These are phyloP conservation scores for Monosporascus sp. DNA, from an alignment of 2,329 filamentous ascomycete genomes.

Conservation along the genomic window DNA sequence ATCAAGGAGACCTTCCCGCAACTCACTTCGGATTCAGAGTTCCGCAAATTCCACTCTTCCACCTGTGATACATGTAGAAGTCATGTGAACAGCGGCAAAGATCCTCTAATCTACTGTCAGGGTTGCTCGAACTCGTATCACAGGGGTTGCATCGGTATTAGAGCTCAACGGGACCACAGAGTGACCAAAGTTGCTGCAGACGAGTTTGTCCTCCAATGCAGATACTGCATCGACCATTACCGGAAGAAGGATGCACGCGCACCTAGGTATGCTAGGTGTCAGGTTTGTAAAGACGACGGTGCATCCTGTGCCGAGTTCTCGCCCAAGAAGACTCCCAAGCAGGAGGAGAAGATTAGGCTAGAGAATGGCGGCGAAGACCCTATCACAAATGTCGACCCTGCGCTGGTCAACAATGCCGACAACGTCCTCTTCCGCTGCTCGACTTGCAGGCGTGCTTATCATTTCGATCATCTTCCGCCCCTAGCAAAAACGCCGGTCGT, in stretches of 20 bases:
- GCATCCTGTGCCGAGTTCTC: slow-evolving; percentile 72
- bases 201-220: slow-evolving; percentile 84
- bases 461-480: slow-evolving; percentile 75
- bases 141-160: slow-evolving; percentile 71
- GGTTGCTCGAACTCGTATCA: slow-evolving; percentile 85
- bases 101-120: slow-evolving; percentile 79
- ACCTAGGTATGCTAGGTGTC: slow-evolving; percentile 69
- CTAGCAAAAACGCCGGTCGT: slow-evolving; percentile 30
- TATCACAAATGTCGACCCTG: slow-evolving; percentile 55
- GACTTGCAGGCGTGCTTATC: slow-evolving; percentile 72
- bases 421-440: slow-evolving; percentile 81
- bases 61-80: slow-evolving; percentile 68
- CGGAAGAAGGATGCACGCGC: slow-evolving; percentile 63
- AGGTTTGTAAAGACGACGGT: slow-evolving; percentile 62
- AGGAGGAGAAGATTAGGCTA: slow-evolving; percentile 78
- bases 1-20: slow-evolving; percentile 71
- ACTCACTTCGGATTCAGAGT: slow-evolving; percentile 57
- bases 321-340: slow-evolving; percentile 63
- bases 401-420: slow-evolving; percentile 67
- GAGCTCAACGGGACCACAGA: slow-evolving; percentile 74
- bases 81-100: slow-evolving; percentile 53
- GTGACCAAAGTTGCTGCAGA: slow-evolving; percentile 78
- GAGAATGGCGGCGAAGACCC: slow-evolving; percentile 79
- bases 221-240: slow-evolving; percentile 69
- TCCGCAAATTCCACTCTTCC: slow-evolving; percentile 64